phyloP scores from a whole-genome alignment of 805 yeast species.

The Hanseniaspora vineae region DNA sequence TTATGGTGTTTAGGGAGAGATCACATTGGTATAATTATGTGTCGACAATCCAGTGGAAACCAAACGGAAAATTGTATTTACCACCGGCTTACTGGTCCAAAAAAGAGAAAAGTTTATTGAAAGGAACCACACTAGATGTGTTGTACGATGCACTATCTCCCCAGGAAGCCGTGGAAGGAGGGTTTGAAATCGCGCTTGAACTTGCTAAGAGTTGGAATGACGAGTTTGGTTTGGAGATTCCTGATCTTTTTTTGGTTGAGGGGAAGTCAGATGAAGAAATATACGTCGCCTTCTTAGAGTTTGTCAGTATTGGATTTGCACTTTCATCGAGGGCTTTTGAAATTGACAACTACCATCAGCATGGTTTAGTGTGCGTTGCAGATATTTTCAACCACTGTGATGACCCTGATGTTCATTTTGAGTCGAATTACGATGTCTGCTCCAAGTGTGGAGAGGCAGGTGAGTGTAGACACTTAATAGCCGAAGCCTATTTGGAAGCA shows the following conservation, averaged over 20 bases:
- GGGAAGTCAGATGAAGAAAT: conserved; percentile 15
- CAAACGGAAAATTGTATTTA: conserved; percentile 19
- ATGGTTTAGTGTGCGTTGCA: conserved; percentile 81
- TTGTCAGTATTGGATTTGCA: conserved; percentile 46
- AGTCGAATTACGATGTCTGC: conserved; percentile 40
- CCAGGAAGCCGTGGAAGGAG: conserved; percentile 26
- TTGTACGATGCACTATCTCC: conserved; percentile 29
- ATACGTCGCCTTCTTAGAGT: conserved; percentile 26
- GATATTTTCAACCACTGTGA: conserved; percentile 72
- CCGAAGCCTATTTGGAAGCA: conserved; percentile 13
- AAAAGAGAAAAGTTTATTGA: conserved; percentile 32
- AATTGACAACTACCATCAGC: conserved; percentile 61
- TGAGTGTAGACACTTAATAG: conserved; percentile 28
- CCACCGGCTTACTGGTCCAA: conserved; percentile 62
- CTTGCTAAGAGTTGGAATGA: conserved; percentile 24
- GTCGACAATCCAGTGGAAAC: conserved; percentile 30
- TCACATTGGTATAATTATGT: conserved; percentile 80
- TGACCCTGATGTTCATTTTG: conserved; percentile 56
- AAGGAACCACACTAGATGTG: conserved; percentile 51
- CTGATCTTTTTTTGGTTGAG: conserved; percentile 19
- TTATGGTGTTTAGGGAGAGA: conserved; percentile 29
- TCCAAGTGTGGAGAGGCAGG: conserved; percentile 33
- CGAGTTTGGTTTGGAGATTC: conserved; percentile 18
- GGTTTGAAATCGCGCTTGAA: conserved; percentile 26
- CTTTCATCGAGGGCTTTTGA: conserved; percentile 72